Evolutionary conservation across 177 flowering plant species (phyloP).

Genomic region (Vitis hybrid): DNA sequence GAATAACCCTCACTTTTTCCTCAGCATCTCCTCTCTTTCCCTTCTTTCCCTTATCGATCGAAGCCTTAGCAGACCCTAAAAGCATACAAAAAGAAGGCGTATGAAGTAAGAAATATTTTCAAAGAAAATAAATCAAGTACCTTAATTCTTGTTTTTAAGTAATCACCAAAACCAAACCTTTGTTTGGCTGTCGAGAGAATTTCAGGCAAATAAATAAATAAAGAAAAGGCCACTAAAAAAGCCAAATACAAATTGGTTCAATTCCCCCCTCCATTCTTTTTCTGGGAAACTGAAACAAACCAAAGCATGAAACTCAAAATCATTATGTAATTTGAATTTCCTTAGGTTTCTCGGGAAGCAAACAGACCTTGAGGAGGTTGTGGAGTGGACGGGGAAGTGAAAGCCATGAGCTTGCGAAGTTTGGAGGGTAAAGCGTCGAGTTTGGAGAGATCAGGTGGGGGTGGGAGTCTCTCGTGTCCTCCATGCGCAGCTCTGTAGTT

Average conservation of each 20-base stretch:
- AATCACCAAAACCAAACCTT: too few relatives aligned
- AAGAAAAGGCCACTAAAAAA: neutral
- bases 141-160: too few relatives aligned
- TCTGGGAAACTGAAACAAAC: too few relatives aligned
- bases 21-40: conserved; percentile 12
- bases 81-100: neutral
- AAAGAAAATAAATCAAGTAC: neutral
- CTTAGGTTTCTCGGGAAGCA: conserved; percentile 1
- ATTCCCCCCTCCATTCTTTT: too few relatives aligned
- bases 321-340: too few relatives aligned
- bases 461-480: conserved; percentile 59
- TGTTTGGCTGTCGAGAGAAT: neutral
- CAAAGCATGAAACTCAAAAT: too few relatives aligned
- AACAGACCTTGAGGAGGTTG: conserved; percentile 14
- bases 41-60: conserved; percentile 4
- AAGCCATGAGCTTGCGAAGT: conserved; percentile 67
- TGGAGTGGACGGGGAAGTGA: conserved; percentile 26
- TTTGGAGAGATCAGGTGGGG: conserved; percentile 70
- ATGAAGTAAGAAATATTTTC: neutral
- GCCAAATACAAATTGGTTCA: too few relatives aligned
- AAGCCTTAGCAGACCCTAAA: conserved; percentile 25
- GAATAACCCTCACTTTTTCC: conserved; percentile 17
- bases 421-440: conserved; percentile 77
- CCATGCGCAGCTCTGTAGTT: conserved; percentile 86
- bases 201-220: neutral